Evolutionary conservation across 208 protist genomes (phyloP).

Genomic region (Strigomonas oncopelti): DNA sequence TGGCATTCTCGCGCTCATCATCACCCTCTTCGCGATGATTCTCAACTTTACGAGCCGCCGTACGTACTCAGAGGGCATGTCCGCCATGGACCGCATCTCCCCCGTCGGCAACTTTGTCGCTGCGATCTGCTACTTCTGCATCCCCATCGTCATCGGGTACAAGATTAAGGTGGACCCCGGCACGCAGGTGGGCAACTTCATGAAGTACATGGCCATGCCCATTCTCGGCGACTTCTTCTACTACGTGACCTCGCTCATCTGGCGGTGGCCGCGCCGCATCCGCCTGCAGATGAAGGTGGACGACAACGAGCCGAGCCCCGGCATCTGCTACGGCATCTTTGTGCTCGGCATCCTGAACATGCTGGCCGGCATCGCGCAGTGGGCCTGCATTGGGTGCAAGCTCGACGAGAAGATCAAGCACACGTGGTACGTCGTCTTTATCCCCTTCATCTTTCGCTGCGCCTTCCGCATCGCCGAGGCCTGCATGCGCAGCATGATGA

Average conservation of each 20-base stretch:
- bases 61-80: constrained; percentile 62
- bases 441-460: constrained; percentile 61
- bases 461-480: constrained; percentile 72
- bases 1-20: constrained; percentile 33
- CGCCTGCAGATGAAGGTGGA: constrained; percentile 74
- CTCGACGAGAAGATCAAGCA: constrained; percentile 45
- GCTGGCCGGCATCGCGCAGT: constrained; percentile 63
- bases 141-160: constrained; percentile 52
- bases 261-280: constrained; percentile 71
- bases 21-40: constrained; percentile 50
- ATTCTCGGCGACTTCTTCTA: constrained; percentile 78
- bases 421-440: constrained; percentile 78
- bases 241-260: constrained; percentile 82
- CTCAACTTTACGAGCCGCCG: constrained; percentile 41
- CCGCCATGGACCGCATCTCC: constrained; percentile 53
- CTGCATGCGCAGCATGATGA: constrained; percentile 67
- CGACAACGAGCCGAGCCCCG: constrained; percentile 38
- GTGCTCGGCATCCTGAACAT: constrained; percentile 63
- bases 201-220: constrained; percentile 54
- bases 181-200: constrained; percentile 31
- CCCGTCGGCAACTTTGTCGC: constrained; percentile 76
- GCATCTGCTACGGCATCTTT: constrained; percentile 78
- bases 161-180: constrained; percentile 28
- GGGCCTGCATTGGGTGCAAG: constrained; percentile 71
- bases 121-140: constrained; percentile 48